phyloP scores from a whole-genome alignment of 768 basidiomycete genomes.

The Rossbeevera mucosa region DNA sequence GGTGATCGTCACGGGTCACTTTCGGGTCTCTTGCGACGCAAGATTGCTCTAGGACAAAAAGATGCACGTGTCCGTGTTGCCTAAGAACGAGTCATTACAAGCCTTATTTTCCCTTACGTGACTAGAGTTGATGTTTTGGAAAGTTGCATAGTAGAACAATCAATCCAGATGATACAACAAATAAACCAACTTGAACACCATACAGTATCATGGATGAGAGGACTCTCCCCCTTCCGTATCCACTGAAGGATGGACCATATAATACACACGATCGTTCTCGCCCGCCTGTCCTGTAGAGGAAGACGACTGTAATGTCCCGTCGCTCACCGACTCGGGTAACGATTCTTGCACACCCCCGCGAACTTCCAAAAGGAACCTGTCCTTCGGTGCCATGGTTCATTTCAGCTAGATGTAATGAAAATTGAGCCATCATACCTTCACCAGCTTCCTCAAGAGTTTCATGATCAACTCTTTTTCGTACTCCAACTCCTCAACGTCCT shows the following conservation, averaged over 20 bases:
- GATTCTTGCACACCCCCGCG: conserved; percentile 81
- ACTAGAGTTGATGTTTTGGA: too few species aligned
- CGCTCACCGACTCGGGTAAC: conserved; percentile 57
- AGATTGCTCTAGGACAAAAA: too few species aligned
- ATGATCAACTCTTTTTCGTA: conserved; percentile 85
- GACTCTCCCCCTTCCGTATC: conserved; percentile 56
- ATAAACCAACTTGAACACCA: conserved; percentile 5
- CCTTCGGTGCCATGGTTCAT: conserved; percentile 39
- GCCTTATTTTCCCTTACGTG: too few species aligned
- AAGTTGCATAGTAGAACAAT: conserved; percentile 2
- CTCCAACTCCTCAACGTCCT: conserved; percentile 82
- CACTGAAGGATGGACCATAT: conserved; percentile 88
- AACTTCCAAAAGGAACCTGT: conserved; percentile 80
- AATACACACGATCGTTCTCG: conserved; percentile 67
- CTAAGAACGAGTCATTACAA: too few species aligned
- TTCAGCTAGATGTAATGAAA: too few species aligned
- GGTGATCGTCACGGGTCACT: too few species aligned
- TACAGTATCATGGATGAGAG: conserved; percentile 29
- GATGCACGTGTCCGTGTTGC: too few species aligned
- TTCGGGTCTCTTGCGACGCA: too few species aligned
- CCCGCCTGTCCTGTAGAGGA: conserved; percentile 49
- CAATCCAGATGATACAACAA: conserved; percentile 10
- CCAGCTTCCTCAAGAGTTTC: conserved; percentile 72
- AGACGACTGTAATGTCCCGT: conserved; percentile 45
- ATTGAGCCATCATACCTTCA: conserved; percentile 51